Evolutionary conservation across 768 basidiomycete species (phyloP).

Genomic region (Xerocomellus intermedius): DNA sequence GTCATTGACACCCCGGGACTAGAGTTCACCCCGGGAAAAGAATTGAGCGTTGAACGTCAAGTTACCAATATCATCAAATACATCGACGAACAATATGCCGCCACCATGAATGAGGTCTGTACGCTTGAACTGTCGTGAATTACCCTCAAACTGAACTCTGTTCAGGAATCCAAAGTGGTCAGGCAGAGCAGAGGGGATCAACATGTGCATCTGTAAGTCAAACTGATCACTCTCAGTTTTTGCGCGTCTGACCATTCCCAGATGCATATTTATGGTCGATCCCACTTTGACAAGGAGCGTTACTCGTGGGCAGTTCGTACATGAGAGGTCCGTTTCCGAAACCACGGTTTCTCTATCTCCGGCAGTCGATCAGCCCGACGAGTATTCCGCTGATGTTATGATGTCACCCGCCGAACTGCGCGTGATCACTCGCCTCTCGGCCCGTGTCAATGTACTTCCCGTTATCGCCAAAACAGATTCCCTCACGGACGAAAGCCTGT

Average conservation of each 20-base stretch:
- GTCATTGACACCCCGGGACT: slow-evolving; percentile 87
- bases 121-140: not conserved
- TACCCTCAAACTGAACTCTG: not conserved
- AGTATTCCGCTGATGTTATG: slow-evolving; percentile 49
- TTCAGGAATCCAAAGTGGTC: slow-evolving; percentile 83
- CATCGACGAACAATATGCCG: slow-evolving; percentile 76
- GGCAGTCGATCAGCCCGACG: slow-evolving; percentile 49
- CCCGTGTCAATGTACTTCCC: slow-evolving; percentile 77
- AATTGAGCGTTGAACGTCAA: slow-evolving; percentile 77
- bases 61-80: slow-evolving; percentile 74
- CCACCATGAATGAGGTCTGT: slow-evolving; percentile 81
- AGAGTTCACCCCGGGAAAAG: slow-evolving; percentile 69
- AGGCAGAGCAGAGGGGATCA: slow-evolving; percentile 86
- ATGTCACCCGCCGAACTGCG: slow-evolving; percentile 79
- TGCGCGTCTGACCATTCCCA: slow-evolving; percentile 30
- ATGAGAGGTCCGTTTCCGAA: slow-evolving; percentile 62
- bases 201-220: slow-evolving; percentile 79
- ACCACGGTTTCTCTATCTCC: slow-evolving; percentile 53
- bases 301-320: slow-evolving; percentile 48
- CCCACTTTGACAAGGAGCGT: slow-evolving; percentile 62
- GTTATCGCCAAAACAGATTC: slow-evolving; percentile 80
- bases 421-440: slow-evolving; percentile 72
- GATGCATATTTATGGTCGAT: slow-evolving; percentile 85
- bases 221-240: not conserved
- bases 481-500: slow-evolving; percentile 74